Percentiles rank a stretch among this genome's conserved stretches.
These are phyloP conservation scores for Globisporangium splendens DNA, from an alignment of 352 stramenopile genomes.

Conservation along the genomic window DNA sequence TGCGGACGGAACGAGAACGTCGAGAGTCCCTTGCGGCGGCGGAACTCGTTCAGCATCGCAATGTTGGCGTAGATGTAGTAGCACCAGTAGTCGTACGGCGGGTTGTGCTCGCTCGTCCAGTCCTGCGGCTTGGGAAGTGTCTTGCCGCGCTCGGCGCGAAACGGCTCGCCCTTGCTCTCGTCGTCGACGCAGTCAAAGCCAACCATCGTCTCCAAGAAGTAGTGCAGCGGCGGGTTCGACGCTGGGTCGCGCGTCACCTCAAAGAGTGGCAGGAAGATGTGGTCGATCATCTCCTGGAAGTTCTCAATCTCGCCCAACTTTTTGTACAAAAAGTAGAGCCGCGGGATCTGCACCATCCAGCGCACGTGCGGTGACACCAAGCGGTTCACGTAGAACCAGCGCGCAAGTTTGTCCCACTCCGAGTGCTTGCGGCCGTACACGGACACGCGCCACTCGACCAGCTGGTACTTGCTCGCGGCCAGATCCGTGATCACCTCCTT, in stretches of 20 bases:
- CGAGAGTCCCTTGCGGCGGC: slow-evolving; percentile 78
- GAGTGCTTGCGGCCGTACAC: slow-evolving; percentile 91
- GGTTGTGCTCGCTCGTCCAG: slow-evolving; percentile 90
- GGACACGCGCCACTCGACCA: slow-evolving; percentile 94
- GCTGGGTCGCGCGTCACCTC: slow-evolving; percentile 96
- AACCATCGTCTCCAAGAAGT: slow-evolving; percentile 93
- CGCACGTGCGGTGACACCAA: slow-evolving; percentile 92
- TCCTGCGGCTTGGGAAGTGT: slow-evolving; percentile 70
- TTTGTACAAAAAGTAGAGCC: slow-evolving; percentile 97
- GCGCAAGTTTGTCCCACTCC: slow-evolving; percentile 96
- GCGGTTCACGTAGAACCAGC: slow-evolving; percentile 95
- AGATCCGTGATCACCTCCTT: slow-evolving; percentile 91
- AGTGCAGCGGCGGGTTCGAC: slow-evolving; percentile 88
- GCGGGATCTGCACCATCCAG: slow-evolving; percentile 98
- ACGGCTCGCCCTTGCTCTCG: slow-evolving; percentile 92
- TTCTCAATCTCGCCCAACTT: slow-evolving; percentile 87
- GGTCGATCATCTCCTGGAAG: slow-evolving; percentile 98
- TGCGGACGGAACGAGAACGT: slow-evolving; percentile 98
- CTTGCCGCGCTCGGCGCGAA: slow-evolving; percentile 79
- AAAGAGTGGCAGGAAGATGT: slow-evolving; percentile 98
- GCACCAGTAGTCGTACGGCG: slow-evolving; percentile 94
- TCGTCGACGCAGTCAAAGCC: slow-evolving; percentile 99
- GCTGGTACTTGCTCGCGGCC: slow-evolving; percentile 91
- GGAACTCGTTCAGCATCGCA: slow-evolving; percentile 93
- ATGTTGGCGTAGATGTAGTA: slow-evolving; percentile 99